Evolutionary conservation across 2,329 filamentous ascomycete genomes (phyloP).

Genomic region (Leptosphaerulina australis): DNA sequence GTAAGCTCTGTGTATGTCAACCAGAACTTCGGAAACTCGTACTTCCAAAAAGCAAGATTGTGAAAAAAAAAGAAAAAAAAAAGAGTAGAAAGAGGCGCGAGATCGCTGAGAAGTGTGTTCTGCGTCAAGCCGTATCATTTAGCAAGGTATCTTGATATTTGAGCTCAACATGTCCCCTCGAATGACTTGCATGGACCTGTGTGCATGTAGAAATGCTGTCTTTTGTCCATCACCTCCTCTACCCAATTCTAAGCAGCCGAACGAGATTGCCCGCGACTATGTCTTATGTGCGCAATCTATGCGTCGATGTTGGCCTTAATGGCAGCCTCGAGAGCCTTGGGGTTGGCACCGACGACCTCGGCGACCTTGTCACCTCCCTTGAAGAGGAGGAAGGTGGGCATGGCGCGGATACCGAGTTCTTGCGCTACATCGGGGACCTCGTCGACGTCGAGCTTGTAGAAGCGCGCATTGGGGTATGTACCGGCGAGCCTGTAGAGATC

Average conservation of each 20-base stretch:
- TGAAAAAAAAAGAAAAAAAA: too few species aligned
- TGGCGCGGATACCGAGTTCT: slow-evolving; percentile 81
- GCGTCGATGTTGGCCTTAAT: slow-evolving; percentile 50
- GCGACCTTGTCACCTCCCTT: slow-evolving; percentile 74
- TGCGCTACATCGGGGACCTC: slow-evolving; percentile 74
- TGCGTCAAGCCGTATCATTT: slow-evolving; percentile 25
- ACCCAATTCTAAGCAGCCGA: slow-evolving; percentile 20
- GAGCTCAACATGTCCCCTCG: slow-evolving; percentile 9
- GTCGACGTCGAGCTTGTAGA: slow-evolving; percentile 93
- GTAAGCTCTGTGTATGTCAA: slow-evolving; percentile 9
- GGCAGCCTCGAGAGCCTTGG: slow-evolving; percentile 65
- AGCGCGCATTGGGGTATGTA: slow-evolving; percentile 66
- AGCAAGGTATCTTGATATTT: slow-evolving; percentile 27
- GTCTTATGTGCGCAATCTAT: slow-evolving; percentile 20
- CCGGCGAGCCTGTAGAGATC: slow-evolving; percentile 61
- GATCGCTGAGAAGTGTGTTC: neutral
- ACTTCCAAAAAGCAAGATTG: neutral
- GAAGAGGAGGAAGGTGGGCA: slow-evolving; percentile 91
- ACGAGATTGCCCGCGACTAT: slow-evolving; percentile 7
- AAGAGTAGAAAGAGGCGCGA: too few species aligned
- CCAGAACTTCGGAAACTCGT: neutral
- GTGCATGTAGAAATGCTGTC: slow-evolving; percentile 14
- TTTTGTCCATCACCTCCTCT: slow-evolving; percentile 5
- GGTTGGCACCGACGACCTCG: slow-evolving; percentile 82
- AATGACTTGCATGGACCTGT: slow-evolving; percentile 2